Percentiles rank a stretch among this genome's conserved stretches.
These are phyloP conservation scores for Tylopilus sp. DNA, from an alignment of 768 basidiomycete species.

Conservation along the genomic window DNA sequence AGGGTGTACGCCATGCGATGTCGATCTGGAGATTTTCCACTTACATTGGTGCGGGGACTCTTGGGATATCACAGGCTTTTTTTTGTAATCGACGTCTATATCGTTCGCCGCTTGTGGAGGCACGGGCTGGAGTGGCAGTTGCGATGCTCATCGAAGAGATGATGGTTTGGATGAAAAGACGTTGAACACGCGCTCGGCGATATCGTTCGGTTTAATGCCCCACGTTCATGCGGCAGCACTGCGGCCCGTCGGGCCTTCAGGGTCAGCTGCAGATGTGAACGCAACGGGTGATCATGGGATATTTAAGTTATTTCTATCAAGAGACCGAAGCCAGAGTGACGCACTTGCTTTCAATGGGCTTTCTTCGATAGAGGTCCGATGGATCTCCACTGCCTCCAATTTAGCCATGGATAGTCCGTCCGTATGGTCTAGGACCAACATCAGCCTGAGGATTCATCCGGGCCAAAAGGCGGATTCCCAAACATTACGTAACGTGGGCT, in stretches of 20 bases:
- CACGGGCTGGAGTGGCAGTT: not conserved
- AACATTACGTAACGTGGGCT: too few species aligned
- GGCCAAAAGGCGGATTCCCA: too few species aligned
- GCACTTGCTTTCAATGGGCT: not conserved
- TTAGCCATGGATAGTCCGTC: too few species aligned
- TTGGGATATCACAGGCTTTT: constrained; percentile 1
- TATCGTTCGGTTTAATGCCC: not conserved
- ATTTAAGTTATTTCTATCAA: not conserved
- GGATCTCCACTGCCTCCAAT: too few species aligned
- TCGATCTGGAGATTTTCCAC: not conserved
- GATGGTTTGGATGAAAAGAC: not conserved
- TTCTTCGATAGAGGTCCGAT: too few species aligned
- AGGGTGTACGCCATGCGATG: not conserved
- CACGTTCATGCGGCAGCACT: too few species aligned
- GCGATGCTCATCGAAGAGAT: constrained; percentile 6
- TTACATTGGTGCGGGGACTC: constrained; percentile 22
- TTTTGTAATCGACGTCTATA: not conserved
- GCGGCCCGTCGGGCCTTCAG: not conserved
- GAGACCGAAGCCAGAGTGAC: not conserved
- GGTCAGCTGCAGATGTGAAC: too few species aligned
- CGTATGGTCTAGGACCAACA: too few species aligned
- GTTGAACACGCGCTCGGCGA: not conserved
- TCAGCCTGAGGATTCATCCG: too few species aligned
- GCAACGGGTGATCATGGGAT: not conserved
- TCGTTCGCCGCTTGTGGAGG: not conserved